phyloP scores from a whole-genome alignment of 169 alveolate genomes.

The Eimeria sp. region DNA sequence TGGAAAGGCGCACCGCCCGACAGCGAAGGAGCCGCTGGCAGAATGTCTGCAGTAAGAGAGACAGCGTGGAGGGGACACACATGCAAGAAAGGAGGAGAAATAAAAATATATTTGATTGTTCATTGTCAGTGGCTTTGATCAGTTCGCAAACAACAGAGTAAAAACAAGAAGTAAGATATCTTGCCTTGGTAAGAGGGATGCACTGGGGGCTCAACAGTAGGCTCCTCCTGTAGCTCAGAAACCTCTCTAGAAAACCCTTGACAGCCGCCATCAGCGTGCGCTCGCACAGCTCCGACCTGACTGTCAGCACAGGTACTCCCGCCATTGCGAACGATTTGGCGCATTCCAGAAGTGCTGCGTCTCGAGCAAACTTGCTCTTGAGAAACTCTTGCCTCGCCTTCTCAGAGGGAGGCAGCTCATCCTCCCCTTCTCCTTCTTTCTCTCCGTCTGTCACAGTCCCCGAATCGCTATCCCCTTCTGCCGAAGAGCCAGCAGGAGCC shows the following conservation, averaged over 20 bases:
- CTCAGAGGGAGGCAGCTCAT: constrained; percentile 9
- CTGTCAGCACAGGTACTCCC: constrained; percentile 32
- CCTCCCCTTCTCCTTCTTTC: neutral
- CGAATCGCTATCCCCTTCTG: constrained; percentile 22
- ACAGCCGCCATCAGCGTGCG: constrained; percentile 21
- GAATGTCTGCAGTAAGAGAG: constrained; percentile 5
- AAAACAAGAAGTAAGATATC: neutral
- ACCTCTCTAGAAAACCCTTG: constrained; percentile 29
- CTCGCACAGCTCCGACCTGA: constrained; percentile 66
- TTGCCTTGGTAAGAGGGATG: constrained; percentile 68
- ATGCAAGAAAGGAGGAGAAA: neutral
- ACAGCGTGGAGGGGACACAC: neutral
- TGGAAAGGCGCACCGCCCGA: constrained; percentile 63
- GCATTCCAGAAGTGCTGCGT: constrained; percentile 17
- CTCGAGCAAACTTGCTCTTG: neutral
- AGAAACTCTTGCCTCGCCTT: constrained; percentile 46
- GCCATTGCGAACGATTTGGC: constrained; percentile 71
- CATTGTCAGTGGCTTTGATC: neutral
- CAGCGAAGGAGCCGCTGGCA: constrained; percentile 56
- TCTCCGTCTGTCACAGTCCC: neutral
- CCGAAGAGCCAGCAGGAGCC: neutral
- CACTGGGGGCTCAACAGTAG: constrained; percentile 49
- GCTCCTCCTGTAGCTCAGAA: constrained; percentile 47
- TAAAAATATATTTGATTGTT: too few species aligned
- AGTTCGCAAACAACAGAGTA: neutral